Base-by-base conservation (phyloP, 2,329 filamentous ascomycete species). In the Falciphora oryzae region DNA sequence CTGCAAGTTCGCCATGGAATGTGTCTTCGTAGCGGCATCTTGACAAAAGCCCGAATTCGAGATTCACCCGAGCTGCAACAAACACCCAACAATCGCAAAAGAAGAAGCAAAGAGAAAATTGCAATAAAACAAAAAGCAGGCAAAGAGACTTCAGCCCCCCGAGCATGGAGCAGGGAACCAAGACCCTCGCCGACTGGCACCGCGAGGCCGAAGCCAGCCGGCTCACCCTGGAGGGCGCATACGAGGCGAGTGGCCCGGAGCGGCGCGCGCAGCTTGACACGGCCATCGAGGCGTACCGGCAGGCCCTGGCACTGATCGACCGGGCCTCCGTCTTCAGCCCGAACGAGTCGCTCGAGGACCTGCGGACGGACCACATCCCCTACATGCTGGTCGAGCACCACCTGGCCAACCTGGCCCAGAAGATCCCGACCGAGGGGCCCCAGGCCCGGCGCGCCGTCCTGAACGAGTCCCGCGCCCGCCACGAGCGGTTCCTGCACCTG, bases 261-360 rank as follows among this genome's bases (percentile, higher is more conserved):
- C 94, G 89, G 77, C 86, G 86, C 73, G 83, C 89, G 69, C 86
- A 87, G 70, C 83, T 97, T 69, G 80, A 81, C 66, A 77, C 81
- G 56, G 85, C 91, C 57, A 86, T 96, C 70, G 77, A 84, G 68
- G 84, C 87, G 63, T 94, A 96, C 77, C 82, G 90, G 71, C 82
- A 90, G 74, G 93, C 91, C 75, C 81, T 89, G 65, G 80, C 85
- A 66, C 85, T 91, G 65, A 86, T 91, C 68, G 81, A 86, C 68
- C 83, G 86, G 66, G 81, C 95, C 31, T 89, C 91, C 0, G 81
- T 99, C 63, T 98, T 98, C 83, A 97, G 92, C 70, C 83, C 88
- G 50, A 99, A 99, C 76, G 95, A 99, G 76, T 84, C 85, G 0
- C 77, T 94, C 56, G 95, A 99, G 67, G 95, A 99, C 77, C 80